Conservation (phyloP, 2,329 filamentous ascomycete genomes). For the Nakataea oryzae region DNA sequence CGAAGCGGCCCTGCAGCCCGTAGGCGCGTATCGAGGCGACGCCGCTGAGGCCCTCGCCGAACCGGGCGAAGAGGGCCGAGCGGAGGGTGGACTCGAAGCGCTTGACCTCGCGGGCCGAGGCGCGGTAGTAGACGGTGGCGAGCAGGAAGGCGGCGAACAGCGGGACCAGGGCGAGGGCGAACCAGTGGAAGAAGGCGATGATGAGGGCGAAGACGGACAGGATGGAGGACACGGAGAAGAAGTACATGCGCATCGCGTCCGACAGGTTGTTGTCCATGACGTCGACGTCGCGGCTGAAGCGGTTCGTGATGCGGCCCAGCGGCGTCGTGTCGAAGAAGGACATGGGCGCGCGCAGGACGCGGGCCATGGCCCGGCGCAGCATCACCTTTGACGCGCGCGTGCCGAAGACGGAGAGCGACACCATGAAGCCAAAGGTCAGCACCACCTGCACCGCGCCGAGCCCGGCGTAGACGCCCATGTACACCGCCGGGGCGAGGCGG, state of each 20-base stretch:
- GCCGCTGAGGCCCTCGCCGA: conserved; percentile 78
- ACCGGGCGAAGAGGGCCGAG: conserved; percentile 81
- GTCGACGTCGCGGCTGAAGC: conserved; percentile 90
- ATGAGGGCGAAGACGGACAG: conserved; percentile 77
- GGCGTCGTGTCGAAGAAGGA: conserved; percentile 97
- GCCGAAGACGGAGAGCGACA: conserved; percentile 66
- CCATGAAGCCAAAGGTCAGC: conserved; percentile 71
- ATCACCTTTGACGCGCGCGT: conserved; percentile 75
- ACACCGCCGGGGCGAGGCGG: conserved; percentile 52
- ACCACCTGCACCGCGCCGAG: conserved; percentile 63
- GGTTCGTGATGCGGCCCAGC: conserved; percentile 87
- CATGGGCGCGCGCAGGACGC: conserved; percentile 66
- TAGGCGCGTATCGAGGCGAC: conserved; percentile 84
- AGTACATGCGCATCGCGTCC: conserved; percentile 88
- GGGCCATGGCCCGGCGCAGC: conserved; percentile 67
- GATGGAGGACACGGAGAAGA: conserved; percentile 75
- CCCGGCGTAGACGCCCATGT: conserved; percentile 62
- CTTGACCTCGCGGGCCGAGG: conserved; percentile 89
- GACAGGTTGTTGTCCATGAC: conserved; percentile 91
- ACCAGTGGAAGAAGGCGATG: conserved; percentile 92
- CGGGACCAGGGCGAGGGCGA: conserved; percentile 50
- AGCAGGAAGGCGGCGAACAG: conserved; percentile 71
- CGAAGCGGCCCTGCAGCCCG: conserved; percentile 68
- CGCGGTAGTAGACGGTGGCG: conserved; percentile 77
- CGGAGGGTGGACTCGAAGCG: conserved; percentile 84